A percentile compares a stretch with the other conserved stretches of the same genome.
Evolutionary conservation across 306 rosid species (phyloP).

Genomic region (Casuarina cunninghamiana): DNA sequence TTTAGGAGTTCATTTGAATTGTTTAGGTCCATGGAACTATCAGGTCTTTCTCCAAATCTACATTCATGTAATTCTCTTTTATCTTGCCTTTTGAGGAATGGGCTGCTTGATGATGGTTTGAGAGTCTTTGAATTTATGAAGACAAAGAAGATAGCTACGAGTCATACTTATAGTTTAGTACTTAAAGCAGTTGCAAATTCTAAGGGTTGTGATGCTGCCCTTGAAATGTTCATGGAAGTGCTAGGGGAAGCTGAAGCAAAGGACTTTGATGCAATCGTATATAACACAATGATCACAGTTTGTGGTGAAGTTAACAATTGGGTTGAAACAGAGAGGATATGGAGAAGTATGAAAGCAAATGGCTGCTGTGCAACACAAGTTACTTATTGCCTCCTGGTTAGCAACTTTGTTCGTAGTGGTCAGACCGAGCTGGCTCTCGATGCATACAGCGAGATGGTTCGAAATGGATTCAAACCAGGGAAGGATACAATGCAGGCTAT

Average conservation of each 20-base stretch:
- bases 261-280: slow-evolving; percentile 64
- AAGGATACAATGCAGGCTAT: slow-evolving; percentile 62
- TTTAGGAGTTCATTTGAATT: slow-evolving; percentile 71
- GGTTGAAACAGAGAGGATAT: slow-evolving; percentile 72
- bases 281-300: slow-evolving; percentile 79
- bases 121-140: slow-evolving; percentile 57
- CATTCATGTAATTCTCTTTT: slow-evolving; percentile 87
- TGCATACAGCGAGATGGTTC: slow-evolving; percentile 76
- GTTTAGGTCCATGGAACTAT: slow-evolving; percentile 70
- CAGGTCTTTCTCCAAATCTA: slow-evolving; percentile 62
- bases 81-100: slow-evolving; percentile 73
- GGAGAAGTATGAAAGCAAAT: slow-evolving; percentile 70
- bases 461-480: slow-evolving; percentile 57
- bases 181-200: slow-evolving; percentile 64
- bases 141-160: slow-evolving; percentile 50
- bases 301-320: slow-evolving; percentile 64
- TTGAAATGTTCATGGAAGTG: slow-evolving; percentile 52
- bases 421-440: slow-evolving; percentile 76
- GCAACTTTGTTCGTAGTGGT: slow-evolving; percentile 56
- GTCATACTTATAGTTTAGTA: slow-evolving; percentile 75
- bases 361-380: slow-evolving; percentile 46
- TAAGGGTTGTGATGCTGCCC: slow-evolving; percentile 50
- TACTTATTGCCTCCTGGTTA: slow-evolving; percentile 65
- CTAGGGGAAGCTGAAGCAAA: slow-evolving; percentile 43
- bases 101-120: slow-evolving; percentile 54